Evolutionary conservation across 1,139 yeast species (phyloP), one percentile per base, ranked within the genome.

Genomic region (Candida tropicalis): DNA sequence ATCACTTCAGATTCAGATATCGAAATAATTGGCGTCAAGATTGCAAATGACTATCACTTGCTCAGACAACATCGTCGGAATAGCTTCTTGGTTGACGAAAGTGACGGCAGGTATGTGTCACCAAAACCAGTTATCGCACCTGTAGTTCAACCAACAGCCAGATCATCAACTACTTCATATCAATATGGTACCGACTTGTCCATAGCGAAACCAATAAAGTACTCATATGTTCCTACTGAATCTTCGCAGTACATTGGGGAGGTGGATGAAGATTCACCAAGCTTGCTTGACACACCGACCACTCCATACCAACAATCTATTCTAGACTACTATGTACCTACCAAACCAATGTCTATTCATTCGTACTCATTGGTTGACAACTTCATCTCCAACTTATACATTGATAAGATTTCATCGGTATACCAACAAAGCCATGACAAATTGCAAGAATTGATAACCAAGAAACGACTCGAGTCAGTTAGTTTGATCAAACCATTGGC

Each of bases 341-440:
- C 49, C 1, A 46, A 49, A 27, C 60, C 60, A 27, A 36, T 52
- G 8, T 47, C 59, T 3, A 42, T 44, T 17, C 32, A 50, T 23
- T 46, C 54, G 9, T 53, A 53, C 34, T 52, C 60, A 5, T 23
- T 54, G 11, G 29, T 56, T 3, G 60, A 56, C 34, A 43, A 49
- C n/a, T 41, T 55, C 16, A 52, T 57, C 20, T 49, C 59, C 5
- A 49, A 51, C 40, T 50, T 51, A 17, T 47, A 49, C 37, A 51
- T 51, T 10, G 58, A 56, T 28, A 46, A 41, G 18, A 46, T 55
- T 12, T 53, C 60, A 3, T 50, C 50, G 16, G 35, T 44, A 6
- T 50, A 53, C 38, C 43, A 46, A 24, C 39, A 42, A 18, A 41
- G 42, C n/a, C 51, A 50, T 20, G 56, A 52, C 17, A 50, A 51